Evolutionary conservation across 805 yeast genomes (phyloP), one percentile per base, ranked within the genome.

Genomic region (Candida lessepsii): DNA sequence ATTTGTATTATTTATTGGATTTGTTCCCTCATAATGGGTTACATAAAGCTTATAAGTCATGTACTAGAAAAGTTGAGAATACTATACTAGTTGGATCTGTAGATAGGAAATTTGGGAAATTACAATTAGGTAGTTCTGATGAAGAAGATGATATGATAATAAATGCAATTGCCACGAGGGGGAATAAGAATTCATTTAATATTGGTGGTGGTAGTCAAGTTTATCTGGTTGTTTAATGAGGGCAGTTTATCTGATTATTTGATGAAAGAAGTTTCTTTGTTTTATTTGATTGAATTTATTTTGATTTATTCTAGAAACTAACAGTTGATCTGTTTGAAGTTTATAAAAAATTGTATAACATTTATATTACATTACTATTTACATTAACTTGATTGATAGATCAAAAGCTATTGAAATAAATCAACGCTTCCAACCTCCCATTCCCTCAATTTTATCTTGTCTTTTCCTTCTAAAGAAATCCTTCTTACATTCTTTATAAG

Each of bases 401-500:
- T n/a, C n/a, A n/a, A n/a, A n/a, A n/a, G n/a, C n/a, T n/a, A n/a
- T n/a, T n/a, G n/a, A n/a, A n/a, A n/a, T n/a, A n/a, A n/a, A 26
- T 26, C 29, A 26, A 26, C 29, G 29, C 11, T 15, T 72, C 75
- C 75, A 69, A 8, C 75, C 75, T 19, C 64, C 64, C 40, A 52
- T 61, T 1, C 75, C 75, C 21, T 61, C 58, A 18, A 42, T 47
- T 39, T 53, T 58, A 41, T 69, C 75, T 37, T 58, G 50, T 44
- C 52, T 64, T 50, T 54, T 63, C 46, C 68, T 66, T 24, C 53
- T 57, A 44, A 67, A 69, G 43, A 69, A 69, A 45, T 65, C 71
- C 54, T 81, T 81, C 57, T 85, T 84, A 64, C 99, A 91, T 54
- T 91, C 99, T 44, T 91, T 72, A 58, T 91, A 91, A 0, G 97